Percentiles rank a stretch among this genome's conserved stretches.
Conservation (phyloP, 495 filamentous ascomycete species). For the Lindgomyces ingoldianus region DNA sequence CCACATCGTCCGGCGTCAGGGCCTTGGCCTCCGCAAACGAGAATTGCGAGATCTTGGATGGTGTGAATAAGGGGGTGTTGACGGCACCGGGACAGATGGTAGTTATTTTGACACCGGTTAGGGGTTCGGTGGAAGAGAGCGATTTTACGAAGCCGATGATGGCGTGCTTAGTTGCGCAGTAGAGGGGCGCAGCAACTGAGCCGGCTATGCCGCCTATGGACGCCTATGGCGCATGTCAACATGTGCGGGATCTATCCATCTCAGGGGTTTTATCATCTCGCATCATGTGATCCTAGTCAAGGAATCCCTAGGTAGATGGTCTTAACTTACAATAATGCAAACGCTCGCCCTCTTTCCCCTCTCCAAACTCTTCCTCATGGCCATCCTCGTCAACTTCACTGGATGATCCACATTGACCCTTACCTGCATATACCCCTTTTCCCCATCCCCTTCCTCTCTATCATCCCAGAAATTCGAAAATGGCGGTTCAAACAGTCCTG, state of each 20-base stretch:
- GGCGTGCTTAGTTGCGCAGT: slow-evolving; percentile 47
- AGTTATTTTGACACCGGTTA: slow-evolving; percentile 41
- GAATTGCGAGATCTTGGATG: slow-evolving; percentile 31
- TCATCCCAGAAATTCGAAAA: slow-evolving; percentile 43
- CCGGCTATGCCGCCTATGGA: slow-evolving; percentile 41
- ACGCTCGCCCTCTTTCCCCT: slow-evolving; percentile 38
- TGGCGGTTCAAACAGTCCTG: slow-evolving; percentile 45
- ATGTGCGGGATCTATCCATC: not conserved
- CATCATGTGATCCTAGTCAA: not conserved
- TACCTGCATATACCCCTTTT: slow-evolving; percentile 35
- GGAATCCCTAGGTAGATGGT: too few species aligned
- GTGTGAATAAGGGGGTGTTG: slow-evolving; percentile 37
- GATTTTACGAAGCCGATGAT: slow-evolving; percentile 44
- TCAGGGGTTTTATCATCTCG: not conserved
- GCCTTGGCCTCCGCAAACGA: slow-evolving; percentile 31
- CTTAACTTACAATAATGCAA: slow-evolving; percentile 28
- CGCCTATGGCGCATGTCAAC: slow-evolving; percentile 17
- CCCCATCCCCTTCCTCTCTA: slow-evolving; percentile 27
- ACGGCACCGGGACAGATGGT: slow-evolving; percentile 42
- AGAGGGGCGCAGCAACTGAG: slow-evolving; percentile 37
- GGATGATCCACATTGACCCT: slow-evolving; percentile 44
- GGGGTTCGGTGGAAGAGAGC: slow-evolving; percentile 40
- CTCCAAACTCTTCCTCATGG: slow-evolving; percentile 41
- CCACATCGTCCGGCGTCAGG: slow-evolving; percentile 34
- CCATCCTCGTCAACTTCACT: slow-evolving; percentile 46